These are phyloP conservation scores for Colletotrichum theobromicola DNA, from an alignment of 2,329 filamentous ascomycete genomes.

Conservation along the genomic window DNA sequence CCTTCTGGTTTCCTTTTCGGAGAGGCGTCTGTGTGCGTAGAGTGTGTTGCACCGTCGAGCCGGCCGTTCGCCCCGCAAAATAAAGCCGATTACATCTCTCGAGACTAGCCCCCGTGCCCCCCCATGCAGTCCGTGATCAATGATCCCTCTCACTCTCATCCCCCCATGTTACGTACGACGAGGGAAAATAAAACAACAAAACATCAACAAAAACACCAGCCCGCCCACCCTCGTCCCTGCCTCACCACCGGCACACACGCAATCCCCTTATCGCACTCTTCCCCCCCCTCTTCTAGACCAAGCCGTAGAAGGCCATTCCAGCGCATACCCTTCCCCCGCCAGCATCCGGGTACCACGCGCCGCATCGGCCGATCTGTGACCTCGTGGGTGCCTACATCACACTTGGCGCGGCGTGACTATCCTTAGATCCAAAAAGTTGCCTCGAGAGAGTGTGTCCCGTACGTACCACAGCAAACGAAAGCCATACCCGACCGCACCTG, in stretches of 20 bases:
- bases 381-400: conserved; percentile 16
- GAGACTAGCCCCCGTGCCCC: not conserved
- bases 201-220: conserved; percentile 11
- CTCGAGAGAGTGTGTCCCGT: not conserved
- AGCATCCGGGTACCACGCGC: not conserved
- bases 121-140: not conserved
- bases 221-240: not conserved
- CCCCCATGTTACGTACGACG: not conserved
- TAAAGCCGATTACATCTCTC: not conserved
- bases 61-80: conserved; percentile 1
- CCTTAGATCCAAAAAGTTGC: not conserved
- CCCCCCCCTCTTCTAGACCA: not conserved
- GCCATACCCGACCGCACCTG: not conserved
- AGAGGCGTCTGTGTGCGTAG: not conserved
- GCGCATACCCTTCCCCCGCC: not conserved
- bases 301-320: not conserved
- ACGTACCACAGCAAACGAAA: not conserved
- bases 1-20: not conserved
- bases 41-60: not conserved
- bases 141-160: not conserved
- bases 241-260: not conserved
- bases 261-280: not conserved
- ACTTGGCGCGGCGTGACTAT: conserved; percentile 16
- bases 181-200: not conserved
- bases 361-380: conserved; percentile 15